Conservation (phyloP, 192 early-diverging fungal genomes). For the Rhizophagus clarus region DNA sequence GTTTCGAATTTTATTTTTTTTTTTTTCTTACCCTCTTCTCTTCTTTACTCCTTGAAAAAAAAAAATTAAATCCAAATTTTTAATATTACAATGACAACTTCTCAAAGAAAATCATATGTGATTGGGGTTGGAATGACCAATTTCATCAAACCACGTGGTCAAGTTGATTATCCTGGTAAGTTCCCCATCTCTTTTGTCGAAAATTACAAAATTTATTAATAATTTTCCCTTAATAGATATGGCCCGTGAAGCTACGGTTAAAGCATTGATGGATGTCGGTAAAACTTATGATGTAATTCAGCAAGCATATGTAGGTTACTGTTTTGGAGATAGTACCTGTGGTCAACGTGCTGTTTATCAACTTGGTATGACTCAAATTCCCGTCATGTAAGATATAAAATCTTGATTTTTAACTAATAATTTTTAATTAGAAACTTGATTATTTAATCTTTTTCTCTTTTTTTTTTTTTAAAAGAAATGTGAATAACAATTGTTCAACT, state of each 20-base stretch:
- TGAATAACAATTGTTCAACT: slow-evolving; percentile 81
- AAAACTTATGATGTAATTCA: slow-evolving; percentile 68
- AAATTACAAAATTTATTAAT: no score
- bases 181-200: no score
- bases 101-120: slow-evolving; percentile 42
- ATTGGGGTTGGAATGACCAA: slow-evolving; percentile 67
- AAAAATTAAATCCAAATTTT: no score
- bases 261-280: slow-evolving; percentile 73
- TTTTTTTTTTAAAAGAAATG: slow-evolving; percentile 55
- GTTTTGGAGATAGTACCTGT: slow-evolving; percentile 66
- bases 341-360: slow-evolving; percentile 75
- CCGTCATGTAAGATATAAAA: slow-evolving; percentile 45
- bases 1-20: no score
- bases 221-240: slow-evolving; percentile 41
- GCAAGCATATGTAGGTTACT: slow-evolving; percentile 52
- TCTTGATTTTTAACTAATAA: no score
- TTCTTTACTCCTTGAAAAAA: no score
- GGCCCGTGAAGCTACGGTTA: slow-evolving; percentile 63
- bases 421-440: no score
- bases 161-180: slow-evolving; percentile 55
- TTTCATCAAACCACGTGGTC: slow-evolving; percentile 58
- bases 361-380: slow-evolving; percentile 75
- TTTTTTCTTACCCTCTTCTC: no score
- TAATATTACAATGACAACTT: not conserved
- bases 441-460: no score